Evolutionary conservation across 2,329 filamentous ascomycete species (phyloP).

Genomic region (Taxawa tesnikishii): DNA sequence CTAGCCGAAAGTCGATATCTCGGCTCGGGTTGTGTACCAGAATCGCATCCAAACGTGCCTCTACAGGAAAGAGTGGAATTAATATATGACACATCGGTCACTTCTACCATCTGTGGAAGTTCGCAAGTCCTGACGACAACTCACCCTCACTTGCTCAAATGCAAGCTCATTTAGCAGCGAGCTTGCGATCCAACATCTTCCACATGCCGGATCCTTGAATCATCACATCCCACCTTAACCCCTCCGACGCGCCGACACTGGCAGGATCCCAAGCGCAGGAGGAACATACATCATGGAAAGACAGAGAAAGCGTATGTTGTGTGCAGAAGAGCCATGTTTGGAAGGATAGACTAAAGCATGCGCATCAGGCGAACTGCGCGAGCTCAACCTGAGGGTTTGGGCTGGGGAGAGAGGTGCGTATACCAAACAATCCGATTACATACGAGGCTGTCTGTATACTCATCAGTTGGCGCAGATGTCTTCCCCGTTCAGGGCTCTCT

Average conservation of each 20-base stretch:
- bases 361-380: slow-evolving; percentile 68
- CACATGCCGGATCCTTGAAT: slow-evolving; percentile 23
- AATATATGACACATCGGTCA: no score
- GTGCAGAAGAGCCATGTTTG: slow-evolving; percentile 1
- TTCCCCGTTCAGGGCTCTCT: slow-evolving; percentile 67
- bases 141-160: slow-evolving; percentile 12
- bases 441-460: no score
- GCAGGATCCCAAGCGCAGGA: slow-evolving; percentile 13
- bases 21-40: no score
- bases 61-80: no score
- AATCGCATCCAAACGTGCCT: no score
- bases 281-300: slow-evolving; percentile 32
- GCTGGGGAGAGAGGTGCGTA: slow-evolving; percentile 67
- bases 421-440: slow-evolving; percentile 6
- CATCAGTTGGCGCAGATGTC: slow-evolving; percentile 45
- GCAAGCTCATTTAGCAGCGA: slow-evolving; percentile 19
- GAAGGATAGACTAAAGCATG: slow-evolving; percentile 5
- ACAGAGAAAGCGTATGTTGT: slow-evolving; percentile 32
- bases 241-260: slow-evolving; percentile 12
- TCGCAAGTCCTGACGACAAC: background rate
- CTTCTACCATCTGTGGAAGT: no score
- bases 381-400: slow-evolving; percentile 81
- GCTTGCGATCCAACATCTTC: slow-evolving; percentile 15
- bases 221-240: slow-evolving; percentile 10
- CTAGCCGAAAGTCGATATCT: no score